Base-by-base conservation (phyloP, 106 monocot genomes). In the Iris macrosiphon region DNA sequence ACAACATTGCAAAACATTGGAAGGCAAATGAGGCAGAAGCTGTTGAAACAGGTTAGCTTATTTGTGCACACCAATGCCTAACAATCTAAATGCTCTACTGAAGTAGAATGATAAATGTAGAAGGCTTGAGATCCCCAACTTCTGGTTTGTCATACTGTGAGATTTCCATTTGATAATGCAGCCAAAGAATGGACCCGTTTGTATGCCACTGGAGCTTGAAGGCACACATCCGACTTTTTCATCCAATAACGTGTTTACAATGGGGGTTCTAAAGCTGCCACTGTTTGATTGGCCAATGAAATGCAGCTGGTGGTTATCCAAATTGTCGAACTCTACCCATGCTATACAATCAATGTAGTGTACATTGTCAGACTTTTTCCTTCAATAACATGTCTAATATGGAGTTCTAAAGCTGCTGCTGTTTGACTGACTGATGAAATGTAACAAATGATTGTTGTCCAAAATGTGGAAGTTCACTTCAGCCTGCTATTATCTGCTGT, bases 1-100 rank as follows among this genome's bases (percentile, higher is more conserved):
- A 93, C 48, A 88, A 93, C 72, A 69, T 93, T 28, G 93, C 93
- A 18, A 93, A 88, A 35, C 93, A 93, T 60, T 93, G 93, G 93
- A 93, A 93, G 55, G 27, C 88, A 32, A 84, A 88, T 31, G 93
- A 93, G 75, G 83, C 72, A 8, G 87, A 93, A 62, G 93, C 93
- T 47, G 83, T 88, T 14, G 93, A 93, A 69, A 93, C 93, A 80
- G 93, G 93, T 88, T 54, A 14, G 34, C n/a, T 28, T 26, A 45
- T 12, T 10, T 29, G 29, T 48, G 26, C 11, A 6, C 4, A 21
- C 4, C 9, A 11, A 4, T 44, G 19, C 2, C 6, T 44, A 13
- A 2, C 19, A 44, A 44, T 44, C 5, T 4, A 44, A 7, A 17
- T 44, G 16, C 13, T 44, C 20, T 44, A 19, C 1, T 16, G 5